These are phyloP conservation scores for Tephrocybe sp. DNA, from an alignment of 768 basidiomycete genomes.

Conservation along the genomic window DNA sequence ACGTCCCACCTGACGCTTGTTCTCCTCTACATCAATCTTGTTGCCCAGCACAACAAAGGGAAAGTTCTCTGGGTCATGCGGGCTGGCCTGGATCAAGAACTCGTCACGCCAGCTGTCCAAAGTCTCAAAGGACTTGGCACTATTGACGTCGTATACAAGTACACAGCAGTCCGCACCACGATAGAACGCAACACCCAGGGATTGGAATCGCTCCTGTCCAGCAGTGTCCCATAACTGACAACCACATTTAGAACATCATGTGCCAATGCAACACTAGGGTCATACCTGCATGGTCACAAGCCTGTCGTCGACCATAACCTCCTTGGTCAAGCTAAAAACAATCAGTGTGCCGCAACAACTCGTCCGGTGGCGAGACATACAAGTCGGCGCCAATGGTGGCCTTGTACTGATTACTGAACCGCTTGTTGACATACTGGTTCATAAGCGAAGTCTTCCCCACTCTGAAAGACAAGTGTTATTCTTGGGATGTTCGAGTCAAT, in stretches of 20 bases:
- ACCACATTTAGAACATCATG: too few relatives aligned
- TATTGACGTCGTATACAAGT: slow-evolving; percentile 98
- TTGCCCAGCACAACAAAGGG: slow-evolving; percentile 99
- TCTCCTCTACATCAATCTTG: slow-evolving; percentile 99
- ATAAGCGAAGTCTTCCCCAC: slow-evolving; percentile 99
- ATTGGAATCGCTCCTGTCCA: slow-evolving; percentile 99
- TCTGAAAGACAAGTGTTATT: slow-evolving; percentile 37
- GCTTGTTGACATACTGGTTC: slow-evolving; percentile 99
- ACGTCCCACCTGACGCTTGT: slow-evolving; percentile 83
- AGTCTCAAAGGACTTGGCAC: slow-evolving; percentile 96
- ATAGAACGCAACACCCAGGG: slow-evolving; percentile 98
- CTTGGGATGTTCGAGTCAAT: slow-evolving; percentile 10
- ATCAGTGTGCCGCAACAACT: slow-evolving; percentile 20
- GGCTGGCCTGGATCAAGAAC: slow-evolving; percentile 97
- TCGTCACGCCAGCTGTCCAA: slow-evolving; percentile 99
- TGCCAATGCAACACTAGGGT: background rate
- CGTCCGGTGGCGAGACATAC: slow-evolving; percentile 46
- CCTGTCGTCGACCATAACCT: slow-evolving; percentile 98
- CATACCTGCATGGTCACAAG: slow-evolving; percentile 97
- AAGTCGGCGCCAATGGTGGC: slow-evolving; percentile 98
- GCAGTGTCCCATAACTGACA: slow-evolving; percentile 97
- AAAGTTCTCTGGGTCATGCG: slow-evolving; percentile 99
- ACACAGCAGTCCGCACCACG: slow-evolving; percentile 99
- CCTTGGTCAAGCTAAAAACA: slow-evolving; percentile 83
- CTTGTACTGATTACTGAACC: slow-evolving; percentile 99